phyloP scores from a whole-genome alignment of 768 basidiomycete genomes.

The Amanita exitialis region DNA sequence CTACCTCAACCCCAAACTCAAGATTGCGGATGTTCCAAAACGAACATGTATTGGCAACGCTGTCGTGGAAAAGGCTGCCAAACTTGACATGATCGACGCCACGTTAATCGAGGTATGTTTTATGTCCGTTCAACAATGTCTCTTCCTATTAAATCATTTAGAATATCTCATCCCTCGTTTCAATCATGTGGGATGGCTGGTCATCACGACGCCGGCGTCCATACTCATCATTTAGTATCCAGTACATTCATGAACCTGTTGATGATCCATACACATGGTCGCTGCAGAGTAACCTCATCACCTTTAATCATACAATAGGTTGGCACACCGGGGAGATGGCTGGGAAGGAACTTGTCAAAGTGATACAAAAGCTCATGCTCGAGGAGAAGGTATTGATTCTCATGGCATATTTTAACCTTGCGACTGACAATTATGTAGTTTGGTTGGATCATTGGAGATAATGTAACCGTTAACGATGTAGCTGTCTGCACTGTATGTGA shows the following conservation, averaged over 20 bases:
- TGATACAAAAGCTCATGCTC: constrained; percentile 9
- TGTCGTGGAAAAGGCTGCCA: constrained; percentile 5
- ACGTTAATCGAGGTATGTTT: constrained; percentile 7
- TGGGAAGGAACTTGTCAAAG: constrained; percentile 10
- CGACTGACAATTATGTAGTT: constrained; percentile 2
- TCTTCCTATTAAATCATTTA: not conserved
- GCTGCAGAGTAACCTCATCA: constrained; percentile 9
- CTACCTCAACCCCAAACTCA: constrained; percentile 7
- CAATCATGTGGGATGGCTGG: constrained; percentile 12
- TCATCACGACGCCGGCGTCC: constrained; percentile 7
- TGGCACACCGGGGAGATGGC: constrained; percentile 11
- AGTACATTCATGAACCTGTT: constrained; percentile 7
- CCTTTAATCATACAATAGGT: constrained; percentile 8
- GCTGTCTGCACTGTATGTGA: constrained; percentile 6
- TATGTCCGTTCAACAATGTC: not conserved
- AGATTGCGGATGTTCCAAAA: constrained; percentile 9
- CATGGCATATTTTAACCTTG: not conserved
- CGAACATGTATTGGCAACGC: constrained; percentile 6
- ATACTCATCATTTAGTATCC: constrained; percentile 9
- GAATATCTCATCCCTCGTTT: constrained; percentile 7
- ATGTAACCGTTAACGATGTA: constrained; percentile 9
- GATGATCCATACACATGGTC: constrained; percentile 8
- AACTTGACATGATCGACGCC: constrained; percentile 9
- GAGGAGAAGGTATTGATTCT: constrained; percentile 6
- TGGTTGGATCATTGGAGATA: constrained; percentile 10